These are phyloP conservation scores for Phycomyces blakesleeanus DNA, from an alignment of 192 early-diverging fungal genomes.

Conservation along the genomic window DNA sequence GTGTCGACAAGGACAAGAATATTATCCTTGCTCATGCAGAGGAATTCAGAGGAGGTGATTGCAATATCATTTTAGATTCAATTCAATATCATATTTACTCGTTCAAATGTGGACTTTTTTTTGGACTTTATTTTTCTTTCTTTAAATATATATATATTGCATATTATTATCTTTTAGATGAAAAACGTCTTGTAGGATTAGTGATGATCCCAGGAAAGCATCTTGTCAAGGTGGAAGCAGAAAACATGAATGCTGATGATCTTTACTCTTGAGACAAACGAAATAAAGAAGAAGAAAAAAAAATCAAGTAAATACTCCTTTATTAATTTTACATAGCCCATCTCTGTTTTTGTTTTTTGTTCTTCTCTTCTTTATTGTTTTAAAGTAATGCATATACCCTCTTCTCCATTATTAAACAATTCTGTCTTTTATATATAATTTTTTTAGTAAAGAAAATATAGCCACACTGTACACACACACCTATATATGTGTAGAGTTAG, in stretches of 20 bases:
- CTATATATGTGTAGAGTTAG: no score
- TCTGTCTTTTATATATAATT: no score
- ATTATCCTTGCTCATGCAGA: slow-evolving; percentile 65
- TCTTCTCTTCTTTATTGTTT: no score
- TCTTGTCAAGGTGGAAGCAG: slow-evolving; percentile 56
- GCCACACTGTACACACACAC: no score
- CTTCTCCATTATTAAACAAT: not conserved
- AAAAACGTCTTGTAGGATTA: slow-evolving; percentile 61
- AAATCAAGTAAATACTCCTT: not conserved
- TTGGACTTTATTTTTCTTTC: no score
- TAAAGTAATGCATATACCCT: not conserved
- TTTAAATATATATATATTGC: no score
- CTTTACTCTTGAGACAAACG: slow-evolving; percentile 14
- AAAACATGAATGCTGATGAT: slow-evolving; percentile 34
- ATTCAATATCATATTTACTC: slow-evolving; percentile 6
- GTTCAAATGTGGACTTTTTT: no score
- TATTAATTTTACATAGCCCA: not conserved
- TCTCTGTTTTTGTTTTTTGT: no score
- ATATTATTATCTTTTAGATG: slow-evolving; percentile 36
- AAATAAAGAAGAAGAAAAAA: not conserved
- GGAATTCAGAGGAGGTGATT: slow-evolving; percentile 54
- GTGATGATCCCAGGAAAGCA: slow-evolving; percentile 79
- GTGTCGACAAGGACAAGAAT: slow-evolving; percentile 70
- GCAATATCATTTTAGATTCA: slow-evolving; percentile 6
- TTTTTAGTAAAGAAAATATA: no score